Base-by-base conservation (phyloP, 176 grass and related monocot genomes). In the Secale cereale region DNA sequence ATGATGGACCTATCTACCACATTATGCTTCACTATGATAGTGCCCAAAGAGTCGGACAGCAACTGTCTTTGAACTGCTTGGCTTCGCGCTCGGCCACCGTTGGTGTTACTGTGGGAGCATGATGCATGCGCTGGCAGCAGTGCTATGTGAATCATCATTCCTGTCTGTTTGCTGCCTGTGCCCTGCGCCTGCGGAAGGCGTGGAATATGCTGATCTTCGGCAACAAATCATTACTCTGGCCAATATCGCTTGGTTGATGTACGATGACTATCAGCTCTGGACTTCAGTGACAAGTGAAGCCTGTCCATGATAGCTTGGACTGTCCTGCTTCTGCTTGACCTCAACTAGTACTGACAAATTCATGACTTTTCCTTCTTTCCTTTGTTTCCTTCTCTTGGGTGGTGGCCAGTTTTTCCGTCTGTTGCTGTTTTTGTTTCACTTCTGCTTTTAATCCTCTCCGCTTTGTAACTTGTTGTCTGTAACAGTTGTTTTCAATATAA, bases 11-110 rank as follows among this genome's bases (percentile, higher is more conserved):
- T 71, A 71, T 15, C 36, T 41, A 41, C 68, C 35, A 71, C 6
- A 26, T 25, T 41, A 41, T 71, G 68, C 68, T 41, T 71, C 68
- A 41, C n/a, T 71, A 71, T 71, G 36, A 71, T 71, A 71, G 68
- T 41, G 68, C 36, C 36, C n/a, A 32, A 66, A 41, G 22, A 71
- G 36, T 71, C 68, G 2, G 33, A 41, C 68, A 71, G 2, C 33
- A 41, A 71, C 36, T 71, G 68, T 67, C 11, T 70, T 70, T 40
- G 67, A 39, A 71, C 22, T 22, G 23, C 32, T 71, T 36, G 36
- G 36, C 36, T 71, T 41, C 36, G 23, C 11, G n/a, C 22, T 71
- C 36, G 1, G 36, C 35, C 22, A 71, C 68, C 36, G 23, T 71
- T 39, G 36, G 68, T 71, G 68, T 40, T 40, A 41, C 68, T 41